These are phyloP conservation scores for Boletus subluridellus DNA, from an alignment of 1,284 basidiomycete genomes.

Conservation along the genomic window DNA sequence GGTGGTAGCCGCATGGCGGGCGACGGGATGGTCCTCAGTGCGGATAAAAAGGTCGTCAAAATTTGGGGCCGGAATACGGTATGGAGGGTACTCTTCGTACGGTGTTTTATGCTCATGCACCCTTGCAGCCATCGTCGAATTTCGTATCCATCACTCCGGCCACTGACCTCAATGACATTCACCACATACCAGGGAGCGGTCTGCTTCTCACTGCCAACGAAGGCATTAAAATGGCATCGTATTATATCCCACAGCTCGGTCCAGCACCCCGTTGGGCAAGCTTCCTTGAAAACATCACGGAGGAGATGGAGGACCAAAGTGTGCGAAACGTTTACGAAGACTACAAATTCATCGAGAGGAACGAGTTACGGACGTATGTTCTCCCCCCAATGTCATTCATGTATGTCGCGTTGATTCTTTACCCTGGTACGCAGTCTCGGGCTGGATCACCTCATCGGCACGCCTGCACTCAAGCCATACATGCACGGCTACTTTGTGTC, in stretches of 20 bases:
- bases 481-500: slow-evolving; percentile 99
- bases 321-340: slow-evolving; percentile 85
- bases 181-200: slow-evolving; percentile 83
- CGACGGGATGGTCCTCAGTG: slow-evolving; percentile 83
- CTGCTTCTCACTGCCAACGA: slow-evolving; percentile 89
- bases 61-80: slow-evolving; percentile 88
- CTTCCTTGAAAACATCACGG: slow-evolving; percentile 97
- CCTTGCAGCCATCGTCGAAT: slow-evolving; percentile 72
- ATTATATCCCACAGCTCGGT: slow-evolving; percentile 93
- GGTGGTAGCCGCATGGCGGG: slow-evolving; percentile 80
- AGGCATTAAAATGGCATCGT: slow-evolving; percentile 86
- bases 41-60: slow-evolving; percentile 93
- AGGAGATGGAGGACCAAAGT: slow-evolving; percentile 91
- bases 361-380: slow-evolving; percentile 79
- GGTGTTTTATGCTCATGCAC: slow-evolving; percentile 4
- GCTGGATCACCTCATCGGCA: slow-evolving; percentile 92
- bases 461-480: slow-evolving; percentile 93
- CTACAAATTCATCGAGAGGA: slow-evolving; percentile 94
- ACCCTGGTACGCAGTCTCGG: slow-evolving; percentile 58
- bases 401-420: slow-evolving; percentile 5
- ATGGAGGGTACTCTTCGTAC: slow-evolving; percentile 27
- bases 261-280: slow-evolving; percentile 96
- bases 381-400: not conserved
- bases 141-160: slow-evolving; percentile 92
- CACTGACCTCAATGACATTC: slow-evolving; percentile 83